Evolutionary conservation across 2,329 filamentous ascomycete species (phyloP), one percentile per base, ranked within the genome.

Genomic region (Gremmenia infestans): DNA sequence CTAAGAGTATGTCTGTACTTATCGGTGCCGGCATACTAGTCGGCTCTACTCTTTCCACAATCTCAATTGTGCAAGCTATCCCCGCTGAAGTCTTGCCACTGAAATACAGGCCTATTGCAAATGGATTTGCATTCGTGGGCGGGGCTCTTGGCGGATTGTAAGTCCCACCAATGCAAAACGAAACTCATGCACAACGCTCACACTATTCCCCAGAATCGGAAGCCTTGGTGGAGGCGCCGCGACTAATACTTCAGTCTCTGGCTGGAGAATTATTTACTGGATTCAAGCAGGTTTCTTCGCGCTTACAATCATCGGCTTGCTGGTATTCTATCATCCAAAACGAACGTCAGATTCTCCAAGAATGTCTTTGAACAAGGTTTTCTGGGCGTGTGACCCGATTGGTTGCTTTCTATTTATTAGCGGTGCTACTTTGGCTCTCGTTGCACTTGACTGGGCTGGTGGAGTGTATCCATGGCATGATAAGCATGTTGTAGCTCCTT

Each of bases 211-310:
- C n/a, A 56, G 48, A 39, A 68, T 80, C 15, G 80, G 78, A 12
- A 67, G 71, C 12, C 70, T 82, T 4, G 74, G 76, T 25, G 78
- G 79, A 6, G 80, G 80, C 2, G 78, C 74, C 7, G 75, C 81
- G 2, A 81, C 80, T 0, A 78, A 80, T 56, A 65, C 73, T 12
- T 70, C 71, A 51, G 59, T 72, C 0, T 70, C 66, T 1, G 80
- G 80, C 19, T 83, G 80, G 80, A 72, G 80, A 1, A 74, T 76
- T 60, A 82, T 83, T 60, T 83, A 81, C 64, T 83, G 80, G 80
- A 80, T 82, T 14, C 80, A 82, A 66, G 79, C 79, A 1, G 78
- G 72, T 66, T 82, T 35, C 64, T 81, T 36, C 59, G 73, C 25
- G 75, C 78, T 65, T 76, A 80, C 71, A 73, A 73, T 71, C 75